These are phyloP conservation scores for Colletotrichum sansevieriae DNA, from an alignment of 2,329 filamentous ascomycete species.

Conservation along the genomic window DNA sequence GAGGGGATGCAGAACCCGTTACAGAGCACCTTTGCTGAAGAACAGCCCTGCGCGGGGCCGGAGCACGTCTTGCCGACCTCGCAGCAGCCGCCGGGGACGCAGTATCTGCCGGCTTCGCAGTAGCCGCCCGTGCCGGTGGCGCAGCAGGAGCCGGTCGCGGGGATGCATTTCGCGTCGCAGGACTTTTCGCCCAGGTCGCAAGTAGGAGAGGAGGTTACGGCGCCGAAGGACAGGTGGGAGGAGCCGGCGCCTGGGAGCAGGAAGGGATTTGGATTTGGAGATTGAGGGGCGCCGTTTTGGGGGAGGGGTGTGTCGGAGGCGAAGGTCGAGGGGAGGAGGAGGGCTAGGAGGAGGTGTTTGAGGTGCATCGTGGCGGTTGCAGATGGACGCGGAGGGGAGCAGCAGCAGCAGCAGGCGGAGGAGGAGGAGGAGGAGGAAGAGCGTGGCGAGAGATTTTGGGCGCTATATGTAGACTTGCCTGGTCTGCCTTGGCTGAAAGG, in stretches of 20 bases:
- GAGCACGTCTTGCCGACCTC: constrained; percentile 49
- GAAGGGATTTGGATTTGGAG: constrained; percentile 9
- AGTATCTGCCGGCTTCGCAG: constrained; percentile 50
- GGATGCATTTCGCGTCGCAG: constrained; percentile 52
- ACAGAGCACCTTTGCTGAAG: constrained; percentile 46
- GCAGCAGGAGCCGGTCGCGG: constrained; percentile 49
- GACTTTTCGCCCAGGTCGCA: constrained; percentile 44
- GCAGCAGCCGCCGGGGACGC: constrained; percentile 50
- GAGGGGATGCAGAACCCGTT: constrained; percentile 49
- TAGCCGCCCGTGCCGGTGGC: constrained; percentile 46
- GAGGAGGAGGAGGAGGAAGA: neutral
- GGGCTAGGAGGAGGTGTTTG: neutral
- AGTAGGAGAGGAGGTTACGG: constrained; percentile 42
- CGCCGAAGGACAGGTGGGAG: constrained; percentile 42
- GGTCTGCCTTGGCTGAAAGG: too few relatives aligned
- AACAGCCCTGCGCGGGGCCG: constrained; percentile 47
- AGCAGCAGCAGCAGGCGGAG: neutral
- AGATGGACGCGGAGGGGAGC: neutral
- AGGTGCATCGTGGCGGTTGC: neutral
- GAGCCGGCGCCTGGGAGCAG: constrained; percentile 43
- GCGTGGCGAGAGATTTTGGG: too few relatives aligned
- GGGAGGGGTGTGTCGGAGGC: neutral
- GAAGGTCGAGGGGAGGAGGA: neutral
- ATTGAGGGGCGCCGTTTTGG: constrained; percentile 9
- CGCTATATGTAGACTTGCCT: too few relatives aligned